A percentile compares a stretch with the other conserved stretches of the same genome.
phyloP scores from a whole-genome alignment of 2,329 filamentous ascomycete species.

The Colletotrichum liriopes region DNA sequence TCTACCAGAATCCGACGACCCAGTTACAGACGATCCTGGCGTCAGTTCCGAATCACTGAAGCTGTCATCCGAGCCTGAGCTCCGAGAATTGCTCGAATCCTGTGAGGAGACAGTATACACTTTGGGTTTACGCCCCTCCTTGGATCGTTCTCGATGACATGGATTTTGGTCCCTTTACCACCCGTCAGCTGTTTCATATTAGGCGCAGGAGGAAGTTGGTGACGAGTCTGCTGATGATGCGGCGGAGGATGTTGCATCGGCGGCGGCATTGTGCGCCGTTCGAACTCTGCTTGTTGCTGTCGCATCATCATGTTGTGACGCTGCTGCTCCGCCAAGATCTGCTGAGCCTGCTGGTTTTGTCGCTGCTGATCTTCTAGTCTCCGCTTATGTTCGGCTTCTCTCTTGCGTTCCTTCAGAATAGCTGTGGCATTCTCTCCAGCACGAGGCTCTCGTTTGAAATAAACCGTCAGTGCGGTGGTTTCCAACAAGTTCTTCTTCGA shows the following conservation, averaged over 20 bases:
- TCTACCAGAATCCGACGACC: constrained; percentile 34
- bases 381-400: constrained; percentile 35
- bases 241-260: constrained; percentile 2
- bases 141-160: constrained; percentile 30
- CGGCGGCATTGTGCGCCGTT: constrained; percentile 17
- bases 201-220: background rate
- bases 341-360: constrained; percentile 21
- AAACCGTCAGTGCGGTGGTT: constrained; percentile 60
- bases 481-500: constrained; percentile 52
- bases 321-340: constrained; percentile 7
- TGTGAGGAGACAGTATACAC: constrained; percentile 23
- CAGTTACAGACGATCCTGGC: constrained; percentile 44
- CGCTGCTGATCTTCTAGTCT: constrained; percentile 24
- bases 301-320: background rate
- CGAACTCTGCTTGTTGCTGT: constrained; percentile 16
- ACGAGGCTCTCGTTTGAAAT: constrained; percentile 61
- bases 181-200: background rate
- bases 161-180: constrained; percentile 9
- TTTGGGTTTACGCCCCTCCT: constrained; percentile 30
- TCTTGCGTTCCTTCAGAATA: constrained; percentile 40
- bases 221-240: background rate
- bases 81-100: constrained; percentile 43
- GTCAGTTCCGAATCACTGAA: constrained; percentile 39
- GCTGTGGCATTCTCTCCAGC: constrained; percentile 49
- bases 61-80: constrained; percentile 19